phyloP scores from a whole-genome alignment of 495 filamentous ascomycete species.

The Xylaria grammica region DNA sequence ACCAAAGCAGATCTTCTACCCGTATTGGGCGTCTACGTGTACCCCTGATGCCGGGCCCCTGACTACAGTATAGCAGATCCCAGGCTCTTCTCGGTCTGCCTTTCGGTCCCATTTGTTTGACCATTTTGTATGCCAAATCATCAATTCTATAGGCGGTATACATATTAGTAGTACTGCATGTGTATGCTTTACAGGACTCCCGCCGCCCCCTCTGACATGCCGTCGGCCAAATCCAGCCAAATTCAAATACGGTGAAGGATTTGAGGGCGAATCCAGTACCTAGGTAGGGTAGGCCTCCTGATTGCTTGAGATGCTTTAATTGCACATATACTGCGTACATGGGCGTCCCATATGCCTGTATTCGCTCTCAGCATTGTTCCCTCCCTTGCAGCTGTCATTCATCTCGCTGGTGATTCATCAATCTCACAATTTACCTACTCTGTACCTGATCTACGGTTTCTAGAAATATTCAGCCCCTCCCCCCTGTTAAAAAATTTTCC shows the following conservation, averaged over 20 bases:
- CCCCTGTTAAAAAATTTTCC: slow-evolving; percentile 13
- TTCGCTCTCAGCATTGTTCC: not conserved
- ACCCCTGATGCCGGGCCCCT: slow-evolving; percentile 6
- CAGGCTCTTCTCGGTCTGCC: slow-evolving; percentile 6
- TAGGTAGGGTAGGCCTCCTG: not conserved
- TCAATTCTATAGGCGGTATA: not conserved
- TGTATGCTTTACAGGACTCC: not conserved
- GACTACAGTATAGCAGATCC: not conserved
- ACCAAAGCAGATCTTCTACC: slow-evolving; percentile 18
- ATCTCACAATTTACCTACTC: not conserved
- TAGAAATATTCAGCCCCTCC: not conserved
- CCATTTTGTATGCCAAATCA: slow-evolving; percentile 10
- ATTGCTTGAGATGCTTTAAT: slow-evolving; percentile 2
- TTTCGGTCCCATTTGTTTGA: slow-evolving; percentile 20
- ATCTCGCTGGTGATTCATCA: slow-evolving; percentile 4
- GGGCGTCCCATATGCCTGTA: not conserved
- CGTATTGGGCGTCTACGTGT: not conserved
- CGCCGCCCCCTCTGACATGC: slow-evolving; percentile 13
- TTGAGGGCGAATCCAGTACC: not conserved
- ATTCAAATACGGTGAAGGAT: slow-evolving; percentile 10
- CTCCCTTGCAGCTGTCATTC: not conserved
- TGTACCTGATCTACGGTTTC: slow-evolving; percentile 11
- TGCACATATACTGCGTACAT: slow-evolving; percentile 6
- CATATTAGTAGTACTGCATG: no score
- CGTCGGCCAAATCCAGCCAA: not conserved